Evolutionary conservation across 345 rosid genomes (phyloP), one percentile per base, ranked within the genome.

Genomic region (Ceriops decandra): DNA sequence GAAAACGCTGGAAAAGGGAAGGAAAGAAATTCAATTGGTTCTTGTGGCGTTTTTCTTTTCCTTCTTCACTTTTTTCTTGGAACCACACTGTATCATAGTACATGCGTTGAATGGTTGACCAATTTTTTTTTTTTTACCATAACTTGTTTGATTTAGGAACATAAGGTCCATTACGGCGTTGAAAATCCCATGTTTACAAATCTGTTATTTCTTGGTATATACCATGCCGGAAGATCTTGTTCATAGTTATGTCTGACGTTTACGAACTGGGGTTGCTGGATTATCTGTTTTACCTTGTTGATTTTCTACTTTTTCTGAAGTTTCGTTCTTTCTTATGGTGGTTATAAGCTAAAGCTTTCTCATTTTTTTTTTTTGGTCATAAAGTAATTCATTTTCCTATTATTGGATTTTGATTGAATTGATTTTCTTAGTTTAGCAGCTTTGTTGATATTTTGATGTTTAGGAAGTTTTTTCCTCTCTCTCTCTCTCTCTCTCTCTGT

Each of bases 1-100:
- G 80, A 76, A 72, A 69, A 10, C 56, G 42, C 60, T 15, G 61
- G 63, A 67, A 57, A 42, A 62, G 26, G 17, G 59, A 42, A 42
- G 64, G 27, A 10, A 61, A 63, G 19, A n/a, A 31, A 59, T 5
- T 9, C 24, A 68, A 62, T 38, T 6, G 52, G 31, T 51, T 59
- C 16, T 68, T 35, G 59, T 51, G 53, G 27, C 57, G 28, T 58
- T 63, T 28, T 21, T 30, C 28, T 73, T 72, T 54, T 56, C 19
- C 31, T 67, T 31, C 15, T 31, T 13, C 38, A 30, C 19, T 42
- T 57, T 32, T 59, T 30, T 15, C 22, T 42, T 49, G 6, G 13
- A 21, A 54, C 46, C 20, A 24, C 46, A 46, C 47, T 21, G 30
- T 62, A 27, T 59, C 42, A 31, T 20, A 3, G 24, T 58, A 30